Evolutionary conservation across 129 eudicot genomes (phyloP), one percentile per base, ranked within the genome.

Genomic region (Logfia minima): DNA sequence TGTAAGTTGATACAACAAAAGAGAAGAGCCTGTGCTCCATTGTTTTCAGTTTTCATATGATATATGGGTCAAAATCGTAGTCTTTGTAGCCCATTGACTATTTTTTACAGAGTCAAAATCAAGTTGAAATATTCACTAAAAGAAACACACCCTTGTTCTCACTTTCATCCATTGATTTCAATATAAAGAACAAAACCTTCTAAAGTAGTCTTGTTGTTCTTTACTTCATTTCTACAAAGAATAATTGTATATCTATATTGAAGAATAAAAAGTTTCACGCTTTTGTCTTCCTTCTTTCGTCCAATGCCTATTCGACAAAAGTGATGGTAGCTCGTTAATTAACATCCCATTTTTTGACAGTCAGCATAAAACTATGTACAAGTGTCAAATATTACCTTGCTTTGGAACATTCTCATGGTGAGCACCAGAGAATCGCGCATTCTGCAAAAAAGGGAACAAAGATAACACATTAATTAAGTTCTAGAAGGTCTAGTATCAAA

Each of bases 381-480:
- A 34, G 9, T 28, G 52, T 61, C 22, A 14, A 76, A 51, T 16
- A 1, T 71, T 91, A 94, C 99, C 99, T 91, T 94, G 92, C 83
- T 91, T 80, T 86, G 96, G 79, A 94, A 91, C 88, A 89, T 87
- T 84, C 99, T 86, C 87, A 94, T 89, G 48, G 97, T 94, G 86
- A 94, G 83, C 72, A 94, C 99, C 37, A 94, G 60, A 18, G 87
- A 85, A 83, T 94, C 96, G 34, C 99, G 93, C 91, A 83, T 70
- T 85, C 99, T 94, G 82, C 86, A 78, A 22, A 65, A 65, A 67
- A 51, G 4, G 13, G 45, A 71, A 45, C 13, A 41, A 75, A 66
- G 14, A 77, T 8, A 55, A 68, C 23, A 22, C 29, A 23, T 34
- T 39, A 34, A 65, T 23, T 41, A 26, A 58, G 23, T 22, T 52